Evolutionary conservation across 371 early-diverging fungal species (phyloP).

Genomic region (Zopfochytrium polystomum): DNA sequence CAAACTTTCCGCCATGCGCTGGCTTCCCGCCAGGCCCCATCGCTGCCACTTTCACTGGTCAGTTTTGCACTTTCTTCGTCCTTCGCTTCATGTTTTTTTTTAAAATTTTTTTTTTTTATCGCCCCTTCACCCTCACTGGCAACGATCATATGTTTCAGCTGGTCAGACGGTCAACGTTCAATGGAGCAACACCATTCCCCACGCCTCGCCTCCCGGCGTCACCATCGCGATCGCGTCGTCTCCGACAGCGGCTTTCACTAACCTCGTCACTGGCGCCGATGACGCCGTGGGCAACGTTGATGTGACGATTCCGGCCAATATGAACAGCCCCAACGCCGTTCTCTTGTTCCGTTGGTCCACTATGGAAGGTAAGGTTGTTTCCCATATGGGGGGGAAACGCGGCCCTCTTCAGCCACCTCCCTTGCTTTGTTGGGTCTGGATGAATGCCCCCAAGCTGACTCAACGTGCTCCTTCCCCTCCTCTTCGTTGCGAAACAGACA

Average conservation of each 20-base stretch:
- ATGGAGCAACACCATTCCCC: constrained; percentile 35
- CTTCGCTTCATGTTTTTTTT: background rate
- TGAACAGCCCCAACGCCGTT: constrained; percentile 23
- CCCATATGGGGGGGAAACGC: no score
- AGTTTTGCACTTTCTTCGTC: background rate
- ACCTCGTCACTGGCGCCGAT: constrained; percentile 21
- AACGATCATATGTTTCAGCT: no score
- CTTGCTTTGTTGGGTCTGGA: no score
- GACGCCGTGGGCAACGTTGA: constrained; percentile 2
- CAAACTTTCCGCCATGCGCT: constrained; percentile 11
- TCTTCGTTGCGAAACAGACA: no score
- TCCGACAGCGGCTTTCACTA: constrained; percentile 6
- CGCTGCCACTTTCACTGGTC: background rate
- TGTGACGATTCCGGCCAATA: constrained; percentile 28
- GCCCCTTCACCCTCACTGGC: no score
- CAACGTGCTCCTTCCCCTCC: no score
- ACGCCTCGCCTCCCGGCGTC: constrained; percentile 29
- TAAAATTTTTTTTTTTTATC: background rate
- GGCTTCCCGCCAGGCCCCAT: background rate
- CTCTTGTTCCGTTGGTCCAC: constrained; percentile 34
- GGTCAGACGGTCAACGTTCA: constrained; percentile 20
- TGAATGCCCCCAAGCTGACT: no score
- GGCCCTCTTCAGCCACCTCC: no score
- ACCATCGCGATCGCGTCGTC: constrained; percentile 20
- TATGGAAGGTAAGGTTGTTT: no score